These are phyloP conservation scores for Hypholoma sublateritium DNA, from an alignment of 768 basidiomycete species.

Conservation along the genomic window DNA sequence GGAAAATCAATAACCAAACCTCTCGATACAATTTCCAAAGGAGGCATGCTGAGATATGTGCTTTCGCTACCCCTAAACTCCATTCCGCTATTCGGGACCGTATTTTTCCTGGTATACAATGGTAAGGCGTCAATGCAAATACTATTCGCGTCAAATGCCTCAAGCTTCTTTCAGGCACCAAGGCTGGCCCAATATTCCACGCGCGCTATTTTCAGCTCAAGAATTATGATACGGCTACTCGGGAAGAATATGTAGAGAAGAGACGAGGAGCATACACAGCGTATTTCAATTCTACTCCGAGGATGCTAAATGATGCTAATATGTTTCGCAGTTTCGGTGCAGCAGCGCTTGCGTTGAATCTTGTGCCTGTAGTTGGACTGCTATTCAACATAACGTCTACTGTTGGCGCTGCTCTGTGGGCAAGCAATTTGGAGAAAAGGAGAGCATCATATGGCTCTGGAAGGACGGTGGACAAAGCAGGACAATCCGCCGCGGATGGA, in stretches of 20 bases:
- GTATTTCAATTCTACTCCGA: conserved; percentile 18
- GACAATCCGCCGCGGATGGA: conserved; percentile 13
- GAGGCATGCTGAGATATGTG: conserved; percentile 55
- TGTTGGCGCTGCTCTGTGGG: conserved; percentile 75
- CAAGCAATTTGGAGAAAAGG: conserved; percentile 56
- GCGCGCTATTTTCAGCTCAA: conserved; percentile 72
- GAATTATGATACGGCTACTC: conserved; percentile 42
- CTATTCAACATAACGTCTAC: conserved; percentile 62
- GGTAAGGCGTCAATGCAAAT: conserved; percentile 25
- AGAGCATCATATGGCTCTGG: conserved; percentile 12
- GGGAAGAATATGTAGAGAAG: conserved; percentile 44
- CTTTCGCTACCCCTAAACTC: conserved; percentile 67
- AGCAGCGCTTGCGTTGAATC: conserved; percentile 54
- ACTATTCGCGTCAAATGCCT: neutral
- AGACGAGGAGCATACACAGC: conserved; percentile 63
- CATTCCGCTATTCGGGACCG: conserved; percentile 65
- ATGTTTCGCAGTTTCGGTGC: conserved; percentile 50
- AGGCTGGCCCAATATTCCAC: conserved; percentile 58
- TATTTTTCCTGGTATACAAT: conserved; percentile 57
- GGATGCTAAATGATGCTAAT: neutral
- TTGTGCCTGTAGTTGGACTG: conserved; percentile 61
- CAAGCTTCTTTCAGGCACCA: conserved; percentile 28
- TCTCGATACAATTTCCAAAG: conserved; percentile 40
- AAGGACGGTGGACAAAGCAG: conserved; percentile 14
- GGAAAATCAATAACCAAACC: conserved; percentile 51